Evolutionary conservation across 2,329 filamentous ascomycete genomes (phyloP), one percentile per base, ranked within the genome.

Genomic region (Trichophyton schoenleinii): DNA sequence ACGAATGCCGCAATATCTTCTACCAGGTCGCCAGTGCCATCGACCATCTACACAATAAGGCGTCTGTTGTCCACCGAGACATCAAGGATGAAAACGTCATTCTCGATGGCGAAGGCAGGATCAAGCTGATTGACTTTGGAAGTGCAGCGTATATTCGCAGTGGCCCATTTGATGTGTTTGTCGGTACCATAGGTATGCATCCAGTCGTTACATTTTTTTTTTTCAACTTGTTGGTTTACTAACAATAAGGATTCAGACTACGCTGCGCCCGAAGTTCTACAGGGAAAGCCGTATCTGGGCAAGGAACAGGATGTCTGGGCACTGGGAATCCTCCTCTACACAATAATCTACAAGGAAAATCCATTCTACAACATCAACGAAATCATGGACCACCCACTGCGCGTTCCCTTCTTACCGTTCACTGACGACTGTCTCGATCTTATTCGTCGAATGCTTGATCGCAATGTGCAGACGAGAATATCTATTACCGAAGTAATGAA

Each of bases 41-140:
- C 55, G 87, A 95, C 67, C 94, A 97, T 75, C 78, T 99, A 48
- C 94, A 99, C 71, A 91, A 84, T 60, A 92, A 88, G 72, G 92
- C 92, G 0, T 80, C 88, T 58, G 92, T 99, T 7, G 94, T 99
- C 9, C 94, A 99, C 74, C 87, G 94, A 41, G 94, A 99, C 70
- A 97, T 99, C 81, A 99, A 99, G 73, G 94, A 99, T 69, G 94
- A 99, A 76, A 99, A 99, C 68, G 89, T 99, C 34, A 88, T 99
- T 61, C 79, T 99, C 15, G 94, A 99, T 70, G 92, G 94, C 41
- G 91, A 97, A 71, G 91, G 92, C 28, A 87, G 88, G 67, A 95
- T 99, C 75, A 97, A 96, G 77, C 80, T 99, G 69, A 97, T 97
- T 67, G 94, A 99, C 74, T 99, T 99, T 75, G 94, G 94, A 63